Evolutionary conservation across 345 rosid genomes (phyloP).

Genomic region (Cardiospermum halicacabum): DNA sequence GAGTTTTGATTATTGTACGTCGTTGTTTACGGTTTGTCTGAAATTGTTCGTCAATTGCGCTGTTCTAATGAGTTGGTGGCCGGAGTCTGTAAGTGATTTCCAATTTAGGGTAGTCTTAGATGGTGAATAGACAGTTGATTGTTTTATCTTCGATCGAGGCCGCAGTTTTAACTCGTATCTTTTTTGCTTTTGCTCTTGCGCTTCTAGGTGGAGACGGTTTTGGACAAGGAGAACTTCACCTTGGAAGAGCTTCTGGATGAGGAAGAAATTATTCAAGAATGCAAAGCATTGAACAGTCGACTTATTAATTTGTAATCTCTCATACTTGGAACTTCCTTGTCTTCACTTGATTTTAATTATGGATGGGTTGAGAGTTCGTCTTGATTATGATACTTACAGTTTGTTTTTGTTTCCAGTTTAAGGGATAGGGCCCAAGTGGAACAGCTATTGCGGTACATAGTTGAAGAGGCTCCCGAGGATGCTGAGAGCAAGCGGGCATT

Average conservation of each 20-base stretch:
- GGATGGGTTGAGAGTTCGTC: background rate
- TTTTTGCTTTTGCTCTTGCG: too few species aligned
- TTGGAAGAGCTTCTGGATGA: conserved; percentile 98
- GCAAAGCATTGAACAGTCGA: conserved; percentile 97
- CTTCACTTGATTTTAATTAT: background rate
- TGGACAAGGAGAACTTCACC: conserved; percentile 86
- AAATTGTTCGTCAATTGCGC: background rate
- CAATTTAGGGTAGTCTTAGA: background rate
- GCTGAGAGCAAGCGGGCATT: conserved; percentile 81
- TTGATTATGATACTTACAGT: conserved; percentile 16
- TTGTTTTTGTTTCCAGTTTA: conserved; percentile 44
- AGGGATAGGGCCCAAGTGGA: conserved; percentile 93
- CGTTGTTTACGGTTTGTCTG: background rate
- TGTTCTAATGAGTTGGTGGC: background rate
- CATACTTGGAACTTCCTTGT: background rate
- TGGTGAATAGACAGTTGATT: background rate
- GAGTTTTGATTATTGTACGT: background rate
- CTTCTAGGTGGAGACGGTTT: conserved; percentile 78
- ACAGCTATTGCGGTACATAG: conserved; percentile 70
- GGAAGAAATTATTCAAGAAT: conserved; percentile 99
- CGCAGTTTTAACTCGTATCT: background rate
- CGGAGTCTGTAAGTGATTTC: background rate
- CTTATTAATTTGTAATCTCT: conserved; percentile 81
- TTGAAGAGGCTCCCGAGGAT: conserved; percentile 80
- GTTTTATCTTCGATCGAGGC: background rate